These are phyloP conservation scores for Syncephalastrum sp. DNA, from an alignment of 371 early-diverging fungal genomes.

Conservation along the genomic window DNA sequence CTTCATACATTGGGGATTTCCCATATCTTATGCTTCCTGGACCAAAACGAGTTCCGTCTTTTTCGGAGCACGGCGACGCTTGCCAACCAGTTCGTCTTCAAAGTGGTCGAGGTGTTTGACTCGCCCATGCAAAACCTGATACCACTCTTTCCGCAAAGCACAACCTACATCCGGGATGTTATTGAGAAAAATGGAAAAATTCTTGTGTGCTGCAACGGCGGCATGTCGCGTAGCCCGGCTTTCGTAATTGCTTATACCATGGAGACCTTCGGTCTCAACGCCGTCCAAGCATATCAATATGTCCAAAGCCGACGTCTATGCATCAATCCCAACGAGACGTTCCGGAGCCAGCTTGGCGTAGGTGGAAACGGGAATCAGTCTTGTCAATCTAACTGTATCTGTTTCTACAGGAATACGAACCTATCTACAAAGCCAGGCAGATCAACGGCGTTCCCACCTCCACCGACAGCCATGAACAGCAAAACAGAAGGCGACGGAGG, in stretches of 20 bases:
- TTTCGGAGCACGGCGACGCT: slow-evolving; percentile 27
- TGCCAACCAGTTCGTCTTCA: slow-evolving; percentile 20
- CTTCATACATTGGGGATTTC: slow-evolving; percentile 62
- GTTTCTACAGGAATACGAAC: slow-evolving; percentile 70
- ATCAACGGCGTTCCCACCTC: slow-evolving; percentile 30
- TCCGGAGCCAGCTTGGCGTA: slow-evolving; percentile 80
- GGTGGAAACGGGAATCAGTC: not conserved
- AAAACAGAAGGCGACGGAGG: slow-evolving; percentile 51
- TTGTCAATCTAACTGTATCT: slow-evolving; percentile 1
- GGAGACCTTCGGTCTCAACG: slow-evolving; percentile 66
- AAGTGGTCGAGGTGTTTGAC: slow-evolving; percentile 61
- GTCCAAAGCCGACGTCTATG: slow-evolving; percentile 85
- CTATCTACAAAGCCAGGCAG: slow-evolving; percentile 69
- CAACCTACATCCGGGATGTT: slow-evolving; percentile 56
- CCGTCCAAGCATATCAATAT: slow-evolving; percentile 71
- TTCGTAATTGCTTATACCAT: slow-evolving; percentile 89
- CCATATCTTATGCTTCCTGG: slow-evolving; percentile 75
- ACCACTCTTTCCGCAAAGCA: slow-evolving; percentile 67
- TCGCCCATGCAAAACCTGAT: slow-evolving; percentile 73
- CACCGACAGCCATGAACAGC: slow-evolving; percentile 41
- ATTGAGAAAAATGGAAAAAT: slow-evolving; percentile 58
- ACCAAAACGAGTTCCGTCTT: slow-evolving; percentile 54
- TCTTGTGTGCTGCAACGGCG: slow-evolving; percentile 84
- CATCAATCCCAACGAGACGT: slow-evolving; percentile 81
- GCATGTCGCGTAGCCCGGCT: slow-evolving; percentile 83